Base-by-base conservation (phyloP, 768 basidiomycete species). In the Gyrodon lividus region DNA sequence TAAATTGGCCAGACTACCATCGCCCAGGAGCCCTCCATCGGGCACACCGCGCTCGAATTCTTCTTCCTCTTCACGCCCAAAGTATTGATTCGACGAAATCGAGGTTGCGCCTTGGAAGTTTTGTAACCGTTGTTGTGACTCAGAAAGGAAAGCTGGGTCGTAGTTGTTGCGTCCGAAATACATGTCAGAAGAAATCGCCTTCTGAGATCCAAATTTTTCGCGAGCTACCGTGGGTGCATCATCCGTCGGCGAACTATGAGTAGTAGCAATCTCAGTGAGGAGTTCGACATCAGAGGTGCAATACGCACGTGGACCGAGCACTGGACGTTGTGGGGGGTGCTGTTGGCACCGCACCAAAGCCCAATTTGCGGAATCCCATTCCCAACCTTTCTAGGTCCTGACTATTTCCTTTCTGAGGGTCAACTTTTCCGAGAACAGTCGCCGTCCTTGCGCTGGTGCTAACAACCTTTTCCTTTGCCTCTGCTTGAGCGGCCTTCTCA, bases 141-240 rank as follows among this genome's bases (percentile, higher is more conserved):
- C 93, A 41, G 76, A 71, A 37, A 80, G 62, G 4, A 83, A 77
- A 33, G 68, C 62, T 2, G 91, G 82, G 64, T 98, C 95, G 71
- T 97, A 98, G 19, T 84, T 69, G 43, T 89, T 88, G 37, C 96
- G 82, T 20, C 87, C 92, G 67, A 98, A 98, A 76, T 87, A 98
- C 90, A 94, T 93, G 64, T 98, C 97, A 4, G 93, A 96, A 5
- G 95, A 98, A 67, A 99, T 99, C 48, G 82, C 93, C 66, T 98
- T 99, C 67, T 98, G 97, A 52, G 64, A 69, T 2, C 92, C 91
- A 67, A 98, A 99, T 61, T 90, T 92, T 7, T 95, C 88, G 51
- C 94, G 83, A 1, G 97, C 96, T 16, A 81, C 82, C 5, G 83
- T 93, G 0, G 85, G 83, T 23, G 84, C 73, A 46, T 89, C 83